Percentiles rank a stretch among this genome's conserved stretches.
phyloP scores from a whole-genome alignment of 2,329 filamentous ascomycete genomes.

The Beauveria caledonica region DNA sequence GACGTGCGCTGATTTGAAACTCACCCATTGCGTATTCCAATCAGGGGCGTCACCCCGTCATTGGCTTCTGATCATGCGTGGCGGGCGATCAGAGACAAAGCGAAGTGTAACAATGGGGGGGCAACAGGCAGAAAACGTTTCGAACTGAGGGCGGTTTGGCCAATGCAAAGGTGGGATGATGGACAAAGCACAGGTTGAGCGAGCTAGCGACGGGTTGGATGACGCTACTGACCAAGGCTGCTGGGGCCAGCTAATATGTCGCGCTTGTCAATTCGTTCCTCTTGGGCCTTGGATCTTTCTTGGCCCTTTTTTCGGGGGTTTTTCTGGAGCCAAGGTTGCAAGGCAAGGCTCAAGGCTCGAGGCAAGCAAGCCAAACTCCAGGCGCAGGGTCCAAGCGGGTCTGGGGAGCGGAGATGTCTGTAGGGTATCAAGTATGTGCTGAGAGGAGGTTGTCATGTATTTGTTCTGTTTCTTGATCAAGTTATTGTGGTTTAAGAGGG shows the following conservation, averaged over 20 bases:
- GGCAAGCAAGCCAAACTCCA: background rate
- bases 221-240: background rate
- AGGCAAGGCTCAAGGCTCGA: too few relatives aligned
- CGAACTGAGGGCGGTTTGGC: constrained; percentile 3
- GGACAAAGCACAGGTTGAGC: background rate
- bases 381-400: background rate
- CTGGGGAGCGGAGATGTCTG: background rate
- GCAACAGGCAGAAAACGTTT: background rate
- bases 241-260: constrained; percentile 1
- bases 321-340: background rate
- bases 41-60: constrained; percentile 10
- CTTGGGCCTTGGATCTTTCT: background rate
- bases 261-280: background rate
- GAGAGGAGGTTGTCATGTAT: background rate
- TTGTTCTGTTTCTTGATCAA: background rate
- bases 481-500: too few relatives aligned
- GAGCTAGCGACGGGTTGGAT: constrained; percentile 1
- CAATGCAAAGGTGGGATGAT: constrained; percentile 5
- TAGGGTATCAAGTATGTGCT: constrained; percentile 4
- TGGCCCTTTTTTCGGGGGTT: background rate
- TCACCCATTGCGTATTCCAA: constrained; percentile 10
- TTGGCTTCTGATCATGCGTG: constrained; percentile 8
- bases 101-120: background rate
- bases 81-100: constrained; percentile 1
- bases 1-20: background rate